These are phyloP conservation scores for Wilcoxina mikolae DNA, from an alignment of 495 filamentous ascomycete genomes.

Conservation along the genomic window DNA sequence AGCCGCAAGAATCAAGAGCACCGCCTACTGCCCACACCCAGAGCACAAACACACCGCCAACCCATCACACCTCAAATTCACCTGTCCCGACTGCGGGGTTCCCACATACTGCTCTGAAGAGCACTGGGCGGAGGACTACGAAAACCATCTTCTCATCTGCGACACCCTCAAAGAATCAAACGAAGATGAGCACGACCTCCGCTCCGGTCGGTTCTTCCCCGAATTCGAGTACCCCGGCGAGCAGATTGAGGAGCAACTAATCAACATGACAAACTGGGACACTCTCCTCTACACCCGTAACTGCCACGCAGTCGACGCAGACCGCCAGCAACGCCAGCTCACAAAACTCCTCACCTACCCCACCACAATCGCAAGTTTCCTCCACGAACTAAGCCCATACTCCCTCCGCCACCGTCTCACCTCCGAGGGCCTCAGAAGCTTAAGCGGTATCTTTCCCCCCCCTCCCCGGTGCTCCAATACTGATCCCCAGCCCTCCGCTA, in stretches of 20 bases:
- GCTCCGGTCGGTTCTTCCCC: conserved; percentile 76
- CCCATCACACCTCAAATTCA: conserved; percentile 70
- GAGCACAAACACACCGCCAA: conserved; percentile 59
- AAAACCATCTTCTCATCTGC: conserved; percentile 78
- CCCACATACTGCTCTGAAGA: conserved; percentile 84
- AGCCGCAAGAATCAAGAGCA: conserved; percentile 74
- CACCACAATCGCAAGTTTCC: conserved; percentile 70
- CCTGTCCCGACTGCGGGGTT: conserved; percentile 92
- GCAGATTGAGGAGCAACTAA: conserved; percentile 77
- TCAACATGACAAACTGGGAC: conserved; percentile 99
- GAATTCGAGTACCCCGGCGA: conserved; percentile 82
- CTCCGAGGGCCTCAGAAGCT: conserved; percentile 73
- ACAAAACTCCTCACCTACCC: conserved; percentile 90
- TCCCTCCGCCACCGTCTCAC: conserved; percentile 62
- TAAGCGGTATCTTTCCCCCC: conserved; percentile 52
- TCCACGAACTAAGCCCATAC: conserved; percentile 91
- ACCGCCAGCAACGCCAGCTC: conserved; percentile 73
- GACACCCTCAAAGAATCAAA: conserved; percentile 84
- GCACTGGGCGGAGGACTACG: conserved; percentile 92
- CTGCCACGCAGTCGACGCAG: conserved; percentile 76
- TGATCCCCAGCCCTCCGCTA: conserved; percentile 63
- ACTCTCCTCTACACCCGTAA: conserved; percentile 82
- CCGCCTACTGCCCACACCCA: conserved; percentile 83
- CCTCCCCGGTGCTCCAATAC: conserved; percentile 8
- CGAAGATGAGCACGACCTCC: conserved; percentile 93